Conservation (phyloP, 75 land plant genomes). For the Selaginella moellendorffii region DNA sequence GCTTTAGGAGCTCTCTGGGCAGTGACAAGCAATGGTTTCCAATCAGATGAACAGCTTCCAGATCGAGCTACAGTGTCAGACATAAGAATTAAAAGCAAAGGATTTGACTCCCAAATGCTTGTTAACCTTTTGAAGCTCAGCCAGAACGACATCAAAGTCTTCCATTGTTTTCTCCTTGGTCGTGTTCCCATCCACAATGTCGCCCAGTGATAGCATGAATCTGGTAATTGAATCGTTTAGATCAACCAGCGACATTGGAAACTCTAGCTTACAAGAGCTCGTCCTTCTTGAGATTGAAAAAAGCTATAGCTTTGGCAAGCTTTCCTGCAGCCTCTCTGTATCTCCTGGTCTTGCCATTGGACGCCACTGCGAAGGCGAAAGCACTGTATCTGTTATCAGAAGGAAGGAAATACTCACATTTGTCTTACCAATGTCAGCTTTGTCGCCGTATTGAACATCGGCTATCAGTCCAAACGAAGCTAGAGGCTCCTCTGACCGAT, state of each 20-base stretch:
- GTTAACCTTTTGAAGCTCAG: not conserved
- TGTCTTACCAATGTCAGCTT: slow-evolving; percentile 1
- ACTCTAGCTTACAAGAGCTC: slow-evolving; percentile 1
- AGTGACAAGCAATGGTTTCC: slow-evolving; percentile 13
- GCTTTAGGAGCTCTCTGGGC: slow-evolving; percentile 3
- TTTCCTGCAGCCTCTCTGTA: slow-evolving; percentile 9
- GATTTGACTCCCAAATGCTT: not conserved
- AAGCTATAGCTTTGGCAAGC: not conserved
- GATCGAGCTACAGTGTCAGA: slow-evolving; percentile 8
- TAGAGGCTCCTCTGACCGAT: not conserved
- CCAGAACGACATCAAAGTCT: slow-evolving; percentile 10
- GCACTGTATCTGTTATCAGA: too few relatives aligned
- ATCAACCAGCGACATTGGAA: not conserved
- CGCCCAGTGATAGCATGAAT: slow-evolving; percentile 12
- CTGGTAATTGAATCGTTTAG: not conserved
- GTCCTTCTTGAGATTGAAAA: slow-evolving; percentile 1
- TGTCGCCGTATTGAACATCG: slow-evolving; percentile 12
- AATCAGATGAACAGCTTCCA: not conserved
- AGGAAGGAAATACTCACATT: too few relatives aligned
- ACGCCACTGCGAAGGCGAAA: too few relatives aligned
- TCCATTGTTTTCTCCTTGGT: slow-evolving; percentile 4
- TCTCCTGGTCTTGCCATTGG: not conserved
- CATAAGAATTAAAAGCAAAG: not conserved
- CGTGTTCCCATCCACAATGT: slow-evolving; percentile 10
- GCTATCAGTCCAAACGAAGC: slow-evolving; percentile 13